phyloP scores from a whole-genome alignment of 2,329 filamentous ascomycete species.

The Colletotrichum phormii region DNA sequence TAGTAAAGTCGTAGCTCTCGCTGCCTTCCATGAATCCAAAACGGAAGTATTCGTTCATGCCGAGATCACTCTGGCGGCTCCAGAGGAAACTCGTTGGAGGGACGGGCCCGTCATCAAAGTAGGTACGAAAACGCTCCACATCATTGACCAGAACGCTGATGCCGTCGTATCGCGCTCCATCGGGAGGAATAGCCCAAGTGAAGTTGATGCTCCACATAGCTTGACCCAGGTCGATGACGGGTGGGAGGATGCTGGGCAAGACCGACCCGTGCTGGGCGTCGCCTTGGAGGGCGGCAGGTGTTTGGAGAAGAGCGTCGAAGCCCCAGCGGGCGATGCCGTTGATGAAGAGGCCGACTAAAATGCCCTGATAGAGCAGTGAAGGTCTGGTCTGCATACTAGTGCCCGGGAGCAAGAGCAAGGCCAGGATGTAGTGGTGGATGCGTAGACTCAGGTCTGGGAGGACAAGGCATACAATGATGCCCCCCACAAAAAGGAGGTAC shows the following conservation, averaged over 20 bases:
- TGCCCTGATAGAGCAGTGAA: slow-evolving; percentile 86
- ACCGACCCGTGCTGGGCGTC: slow-evolving; percentile 72
- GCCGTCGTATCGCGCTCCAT: slow-evolving; percentile 72
- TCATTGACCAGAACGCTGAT: slow-evolving; percentile 87
- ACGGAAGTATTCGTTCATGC: slow-evolving; percentile 77
- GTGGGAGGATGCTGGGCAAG: slow-evolving; percentile 65
- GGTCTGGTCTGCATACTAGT: slow-evolving; percentile 90
- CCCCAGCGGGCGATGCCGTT: slow-evolving; percentile 96
- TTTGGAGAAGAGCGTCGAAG: slow-evolving; percentile 90
- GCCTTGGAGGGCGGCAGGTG: slow-evolving; percentile 77
- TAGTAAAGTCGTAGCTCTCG: slow-evolving; percentile 76
- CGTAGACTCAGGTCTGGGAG: slow-evolving; percentile 84
- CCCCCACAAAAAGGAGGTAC: slow-evolving; percentile 75
- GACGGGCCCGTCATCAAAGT: slow-evolving; percentile 68
- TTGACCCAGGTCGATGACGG: slow-evolving; percentile 57
- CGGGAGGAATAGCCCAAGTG: slow-evolving; percentile 58
- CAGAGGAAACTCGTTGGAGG: slow-evolving; percentile 65
- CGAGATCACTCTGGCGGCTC: slow-evolving; percentile 59
- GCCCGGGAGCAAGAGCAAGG: slow-evolving; percentile 85
- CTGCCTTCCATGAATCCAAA: slow-evolving; percentile 80
- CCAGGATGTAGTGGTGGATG: slow-evolving; percentile 95
- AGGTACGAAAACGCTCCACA: slow-evolving; percentile 82
- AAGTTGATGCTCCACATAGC: slow-evolving; percentile 75
- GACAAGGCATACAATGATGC: slow-evolving; percentile 76
- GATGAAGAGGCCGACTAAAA: slow-evolving; percentile 91